A percentile compares a stretch with the other conserved stretches of the same genome.
Conservation (phyloP, 139 green algal species). For the Coccomyxa sp. region DNA sequence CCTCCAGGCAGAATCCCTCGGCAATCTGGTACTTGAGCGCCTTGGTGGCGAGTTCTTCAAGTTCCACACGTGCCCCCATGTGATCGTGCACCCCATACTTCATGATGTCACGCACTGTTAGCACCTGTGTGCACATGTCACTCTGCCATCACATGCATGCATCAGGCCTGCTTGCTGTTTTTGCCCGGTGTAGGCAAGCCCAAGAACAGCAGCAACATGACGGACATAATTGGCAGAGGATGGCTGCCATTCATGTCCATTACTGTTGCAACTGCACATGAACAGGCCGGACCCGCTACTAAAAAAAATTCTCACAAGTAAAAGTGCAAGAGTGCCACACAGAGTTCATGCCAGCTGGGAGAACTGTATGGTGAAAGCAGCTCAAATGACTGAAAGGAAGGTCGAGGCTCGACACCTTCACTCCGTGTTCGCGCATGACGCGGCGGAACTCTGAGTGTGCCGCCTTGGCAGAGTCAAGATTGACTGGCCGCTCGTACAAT, state of each 20-base stretch:
- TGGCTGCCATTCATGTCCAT: too few species aligned
- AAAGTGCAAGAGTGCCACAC: too few species aligned
- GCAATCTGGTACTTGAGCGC: slow-evolving; percentile 62
- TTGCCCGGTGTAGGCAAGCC: neutral
- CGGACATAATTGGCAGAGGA: too few species aligned
- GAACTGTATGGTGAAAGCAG: neutral
- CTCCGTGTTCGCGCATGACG: slow-evolving; percentile 72
- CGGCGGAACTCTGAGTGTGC: slow-evolving; percentile 80
- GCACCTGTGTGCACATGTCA: slow-evolving; percentile 38
- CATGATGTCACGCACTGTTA: slow-evolving; percentile 89
- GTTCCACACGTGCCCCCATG: slow-evolving; percentile 68
- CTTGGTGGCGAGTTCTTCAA: slow-evolving; percentile 82
- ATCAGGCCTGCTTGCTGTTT: neutral
- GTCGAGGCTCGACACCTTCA: slow-evolving; percentile 28
- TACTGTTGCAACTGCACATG: too few species aligned
- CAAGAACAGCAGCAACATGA: too few species aligned
- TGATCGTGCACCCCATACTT: slow-evolving; percentile 68
- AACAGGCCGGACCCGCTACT: too few species aligned
- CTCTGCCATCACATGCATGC: neutral
- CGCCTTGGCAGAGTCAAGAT: slow-evolving; percentile 78
- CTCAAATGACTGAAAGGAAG: too few species aligned
- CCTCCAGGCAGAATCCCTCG: slow-evolving; percentile 29
- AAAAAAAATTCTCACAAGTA: too few species aligned
- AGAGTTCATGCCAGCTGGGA: too few species aligned
- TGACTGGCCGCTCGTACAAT: slow-evolving; percentile 89